Base-by-base conservation (phyloP, 169 alveolate species). In the Neospora caninum region DNA sequence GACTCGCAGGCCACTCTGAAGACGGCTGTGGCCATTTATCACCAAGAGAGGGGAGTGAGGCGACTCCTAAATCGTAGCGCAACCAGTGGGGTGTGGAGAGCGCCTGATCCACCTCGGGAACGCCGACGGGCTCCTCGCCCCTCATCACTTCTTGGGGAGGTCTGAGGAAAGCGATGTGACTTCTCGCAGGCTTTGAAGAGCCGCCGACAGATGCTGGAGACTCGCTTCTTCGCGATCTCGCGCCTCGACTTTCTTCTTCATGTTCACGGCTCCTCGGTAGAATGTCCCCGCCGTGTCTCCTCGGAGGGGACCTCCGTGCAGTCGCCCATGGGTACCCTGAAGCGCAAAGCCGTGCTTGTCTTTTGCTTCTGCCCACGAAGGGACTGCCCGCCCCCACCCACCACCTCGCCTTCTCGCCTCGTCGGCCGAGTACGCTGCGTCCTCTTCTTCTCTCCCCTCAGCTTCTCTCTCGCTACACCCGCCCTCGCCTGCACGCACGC, bases 161-260 rank as follows among this genome's bases (percentile, higher is more conserved):
- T 22, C 73, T 64, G 73, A 10, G 31, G 73, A 22, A 64, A 7
- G 73, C 73, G 73, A 16, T 29, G 73, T 64, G 73, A 64, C 73
- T 64, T 64, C 73, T 64, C 73, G 16, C 43, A 78, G 86, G 1
- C 86, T 20, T 16, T 78, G 86, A n/a, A 78, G 39, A 10, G 86
- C 86, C 1, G 42, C 86, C 4, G 86, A 18, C 86, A 78, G 27
- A 25, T 78, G 86, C 86, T 78, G 39, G 43, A 78, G 86, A n/a
- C 86, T 78, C 86, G 22, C 86, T 78, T 78, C 86, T 78, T 78
- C 86, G 22, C 45, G 39, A n/a, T 78, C 86, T 78, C 86, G 9
- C 13, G 86, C 86, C 10, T 78, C 86, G 43, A 78, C 49, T 78
- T 78, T 78, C 86, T 78, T 78, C 86, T 38, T 78, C 86, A 78